Conservation (phyloP, 148 eudicot species). For the Oxyria digyna region DNA sequence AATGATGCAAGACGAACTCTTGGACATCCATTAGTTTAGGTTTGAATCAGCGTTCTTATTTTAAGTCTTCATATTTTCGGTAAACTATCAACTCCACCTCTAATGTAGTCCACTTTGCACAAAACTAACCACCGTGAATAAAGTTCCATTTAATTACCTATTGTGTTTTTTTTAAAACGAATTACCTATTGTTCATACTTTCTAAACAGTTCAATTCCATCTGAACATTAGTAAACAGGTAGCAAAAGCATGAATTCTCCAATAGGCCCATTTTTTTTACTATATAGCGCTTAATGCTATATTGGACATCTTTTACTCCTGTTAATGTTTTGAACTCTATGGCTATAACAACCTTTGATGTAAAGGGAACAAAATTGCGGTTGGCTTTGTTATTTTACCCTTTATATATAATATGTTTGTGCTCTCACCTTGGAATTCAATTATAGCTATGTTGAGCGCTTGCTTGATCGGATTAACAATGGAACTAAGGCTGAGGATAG, state of each 20-base stretch:
- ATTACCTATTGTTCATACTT: not conserved
- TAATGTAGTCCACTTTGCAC: not conserved
- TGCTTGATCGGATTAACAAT: conserved; percentile 90
- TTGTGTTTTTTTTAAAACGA: no score
- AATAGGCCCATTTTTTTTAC: not conserved
- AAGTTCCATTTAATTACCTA: not conserved
- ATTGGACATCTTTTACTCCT: not conserved
- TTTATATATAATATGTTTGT: not conserved
- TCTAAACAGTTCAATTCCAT: not conserved
- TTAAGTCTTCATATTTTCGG: not conserved
- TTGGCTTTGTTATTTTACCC: not conserved
- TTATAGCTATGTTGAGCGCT: conserved; percentile 81
- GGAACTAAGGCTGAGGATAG: conserved; percentile 83
- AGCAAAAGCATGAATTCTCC: not conserved
- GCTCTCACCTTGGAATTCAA: not conserved
- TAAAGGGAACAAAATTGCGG: not conserved
- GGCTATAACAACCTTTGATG: not conserved
- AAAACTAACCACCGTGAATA: not conserved
- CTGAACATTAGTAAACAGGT: not conserved
- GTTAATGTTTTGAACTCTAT: not conserved
- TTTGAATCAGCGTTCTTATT: not conserved
- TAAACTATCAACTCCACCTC: not conserved
- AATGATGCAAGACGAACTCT: not conserved
- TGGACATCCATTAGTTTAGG: not conserved
- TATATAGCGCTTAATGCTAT: not conserved